These are phyloP conservation scores for Zygosaccharomyces bailii DNA, from an alignment of 805 yeast genomes.

Conservation along the genomic window DNA sequence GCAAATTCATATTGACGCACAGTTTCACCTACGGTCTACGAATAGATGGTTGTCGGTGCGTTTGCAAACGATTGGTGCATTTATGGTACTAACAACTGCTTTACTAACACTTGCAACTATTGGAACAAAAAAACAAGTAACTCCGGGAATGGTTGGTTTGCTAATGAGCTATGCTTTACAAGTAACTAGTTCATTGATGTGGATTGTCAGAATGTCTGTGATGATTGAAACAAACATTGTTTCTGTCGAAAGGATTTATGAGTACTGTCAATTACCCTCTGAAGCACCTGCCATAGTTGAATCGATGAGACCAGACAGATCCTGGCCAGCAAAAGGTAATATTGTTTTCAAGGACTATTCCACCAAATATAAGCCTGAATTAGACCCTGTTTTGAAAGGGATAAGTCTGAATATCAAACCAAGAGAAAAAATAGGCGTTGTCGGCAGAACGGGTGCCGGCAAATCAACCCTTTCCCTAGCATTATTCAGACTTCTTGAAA, in stretches of 20 bases:
- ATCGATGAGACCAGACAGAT: constrained; percentile 40
- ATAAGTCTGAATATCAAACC: constrained; percentile 47
- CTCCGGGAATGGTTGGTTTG: constrained; percentile 61
- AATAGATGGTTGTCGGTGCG: constrained; percentile 67
- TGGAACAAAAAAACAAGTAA: constrained; percentile 41
- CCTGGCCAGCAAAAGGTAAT: constrained; percentile 56
- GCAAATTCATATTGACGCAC: constrained; percentile 46
- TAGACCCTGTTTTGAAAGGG: constrained; percentile 55
- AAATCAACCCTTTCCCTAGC: constrained; percentile 61
- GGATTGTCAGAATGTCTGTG: constrained; percentile 58
- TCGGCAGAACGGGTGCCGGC: constrained; percentile 79
- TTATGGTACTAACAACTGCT: constrained; percentile 51
- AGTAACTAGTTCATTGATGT: constrained; percentile 50
- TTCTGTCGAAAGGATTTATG: constrained; percentile 64
- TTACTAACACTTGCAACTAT: constrained; percentile 43
- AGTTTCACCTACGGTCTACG: constrained; percentile 49
- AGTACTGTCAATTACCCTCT: constrained; percentile 47
- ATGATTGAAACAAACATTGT: constrained; percentile 63
- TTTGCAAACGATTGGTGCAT: constrained; percentile 57
- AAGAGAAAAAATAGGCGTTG: constrained; percentile 65
- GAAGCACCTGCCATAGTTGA: constrained; percentile 49
- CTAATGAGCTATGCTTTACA: constrained; percentile 61
- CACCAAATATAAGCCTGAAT: constrained; percentile 54
- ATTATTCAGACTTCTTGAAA: constrained; percentile 58
- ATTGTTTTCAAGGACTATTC: constrained; percentile 51